Evolutionary conservation across 768 basidiomycete species (phyloP).

Genomic region (Fomitopsis serialis): DNA sequence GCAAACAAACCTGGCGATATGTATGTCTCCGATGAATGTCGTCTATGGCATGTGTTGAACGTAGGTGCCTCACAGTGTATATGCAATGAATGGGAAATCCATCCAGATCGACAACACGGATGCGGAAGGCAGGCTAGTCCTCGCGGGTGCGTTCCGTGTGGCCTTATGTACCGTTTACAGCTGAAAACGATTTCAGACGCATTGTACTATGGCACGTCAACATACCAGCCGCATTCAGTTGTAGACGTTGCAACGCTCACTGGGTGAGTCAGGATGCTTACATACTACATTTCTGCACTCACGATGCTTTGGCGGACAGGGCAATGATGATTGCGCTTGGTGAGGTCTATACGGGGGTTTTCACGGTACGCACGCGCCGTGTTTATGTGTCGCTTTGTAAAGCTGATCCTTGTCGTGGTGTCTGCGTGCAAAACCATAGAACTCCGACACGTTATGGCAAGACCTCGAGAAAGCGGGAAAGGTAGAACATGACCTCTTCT

Average conservation of each 20-base stretch:
- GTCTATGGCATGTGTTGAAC: too few species aligned
- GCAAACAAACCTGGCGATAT: slow-evolving; percentile 79
- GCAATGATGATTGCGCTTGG: slow-evolving; percentile 73
- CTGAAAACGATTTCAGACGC: slow-evolving; percentile 45
- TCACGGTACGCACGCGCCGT: slow-evolving; percentile 43
- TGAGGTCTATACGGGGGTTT: slow-evolving; percentile 73
- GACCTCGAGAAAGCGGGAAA: slow-evolving; percentile 65
- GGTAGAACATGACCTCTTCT: slow-evolving; percentile 76
- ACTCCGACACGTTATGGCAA: slow-evolving; percentile 71
- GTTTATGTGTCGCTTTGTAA: neutral
- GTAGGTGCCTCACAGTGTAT: slow-evolving; percentile 40
- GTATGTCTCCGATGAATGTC: slow-evolving; percentile 31
- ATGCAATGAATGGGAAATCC: slow-evolving; percentile 86
- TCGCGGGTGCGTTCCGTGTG: slow-evolving; percentile 47
- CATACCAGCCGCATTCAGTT: slow-evolving; percentile 75
- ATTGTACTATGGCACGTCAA: slow-evolving; percentile 73
- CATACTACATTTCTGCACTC: too few species aligned
- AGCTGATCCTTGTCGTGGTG: too few species aligned
- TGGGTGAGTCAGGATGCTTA: slow-evolving; percentile 39
- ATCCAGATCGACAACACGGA: slow-evolving; percentile 88
- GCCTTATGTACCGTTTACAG: neutral
- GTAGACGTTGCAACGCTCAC: slow-evolving; percentile 88
- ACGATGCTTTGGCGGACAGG: too few species aligned
- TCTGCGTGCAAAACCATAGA: too few species aligned
- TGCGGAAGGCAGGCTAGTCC: slow-evolving; percentile 73